Evolutionary conservation across 495 filamentous ascomycete species (phyloP), one percentile per base, ranked within the genome.

Genomic region (Acidomyces sp.): DNA sequence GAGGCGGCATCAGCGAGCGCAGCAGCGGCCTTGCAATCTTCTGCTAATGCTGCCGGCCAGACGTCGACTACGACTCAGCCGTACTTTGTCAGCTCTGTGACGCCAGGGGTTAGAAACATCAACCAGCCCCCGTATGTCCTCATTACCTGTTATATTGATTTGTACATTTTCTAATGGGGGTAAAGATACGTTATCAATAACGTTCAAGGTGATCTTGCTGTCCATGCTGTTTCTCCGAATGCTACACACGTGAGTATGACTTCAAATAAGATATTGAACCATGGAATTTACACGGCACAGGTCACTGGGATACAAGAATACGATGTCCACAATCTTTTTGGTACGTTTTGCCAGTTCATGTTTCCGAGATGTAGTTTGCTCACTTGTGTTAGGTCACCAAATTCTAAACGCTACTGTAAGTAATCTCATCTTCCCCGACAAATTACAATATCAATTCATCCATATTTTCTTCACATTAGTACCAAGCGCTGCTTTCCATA

Each of bases 151-250:
- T 69, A 85, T 25, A 68, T 80, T 17, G 82, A 85, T 21, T 65
- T 93, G n/a, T n/a, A n/a, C n/a, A n/a, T n/a, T n/a, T n/a, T n/a
- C n/a, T n/a, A n/a, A n/a, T n/a, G n/a, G n/a, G n/a, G n/a, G n/a
- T n/a, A n/a, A n/a, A n/a, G n/a, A n/a, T n/a, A n/a, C n/a, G 73
- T 72, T 3, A 77, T 93, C 55, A 80, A 93, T 58, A 72, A 90
- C 46, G 74, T 72, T n/a, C 69, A 85, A 25, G 68, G 81, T 17
- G 82, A 85, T 21, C 66, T 93, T 16, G 77, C 71, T 16, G 72
- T 75, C 2, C 77, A 87, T 52, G 81, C 82, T 4, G 64, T 88
- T 12, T 74, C 70, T 22, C 78, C 85, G 0, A 87, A 92, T 52
- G 79, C 80, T 2, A 88, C 82, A 2, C 81, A 90, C 43, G 57